These are phyloP conservation scores for Kodamaea sp. DNA, from an alignment of 1,139 yeast species.

Conservation along the genomic window DNA sequence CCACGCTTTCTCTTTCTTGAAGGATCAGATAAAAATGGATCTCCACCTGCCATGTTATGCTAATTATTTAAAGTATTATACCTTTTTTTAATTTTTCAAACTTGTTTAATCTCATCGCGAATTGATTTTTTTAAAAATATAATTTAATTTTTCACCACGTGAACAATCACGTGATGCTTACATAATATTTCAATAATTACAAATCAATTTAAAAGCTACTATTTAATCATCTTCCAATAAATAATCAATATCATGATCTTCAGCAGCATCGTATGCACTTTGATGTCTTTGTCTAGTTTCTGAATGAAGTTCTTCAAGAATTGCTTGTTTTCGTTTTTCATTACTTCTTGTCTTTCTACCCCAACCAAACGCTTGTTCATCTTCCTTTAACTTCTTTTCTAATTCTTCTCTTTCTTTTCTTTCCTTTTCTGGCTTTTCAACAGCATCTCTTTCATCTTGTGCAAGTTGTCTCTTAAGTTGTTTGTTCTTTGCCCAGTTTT, in stretches of 20 bases:
- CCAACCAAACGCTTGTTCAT: slow-evolving; percentile 65
- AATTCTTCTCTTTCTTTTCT: slow-evolving; percentile 28
- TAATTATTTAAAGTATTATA: too few species aligned
- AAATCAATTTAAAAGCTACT: not conserved
- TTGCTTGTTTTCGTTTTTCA: slow-evolving; percentile 51
- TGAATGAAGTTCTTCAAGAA: slow-evolving; percentile 46
- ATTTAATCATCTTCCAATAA: slow-evolving; percentile 53
- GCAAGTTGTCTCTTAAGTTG: slow-evolving; percentile 51
- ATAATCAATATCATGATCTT: slow-evolving; percentile 64
- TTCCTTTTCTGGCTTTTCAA: slow-evolving; percentile 31
- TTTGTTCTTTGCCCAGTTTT: slow-evolving; percentile 44
- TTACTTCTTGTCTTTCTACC: slow-evolving; percentile 67
- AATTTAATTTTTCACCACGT: too few species aligned
- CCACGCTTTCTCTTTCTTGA: slow-evolving; percentile 48
- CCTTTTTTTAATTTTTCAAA: not conserved
- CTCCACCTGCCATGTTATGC: slow-evolving; percentile 43
- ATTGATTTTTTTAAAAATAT: too few species aligned
- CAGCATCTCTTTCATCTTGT: slow-evolving; percentile 43
- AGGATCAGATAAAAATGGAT: slow-evolving; percentile 62
- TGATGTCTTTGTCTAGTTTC: slow-evolving; percentile 44
- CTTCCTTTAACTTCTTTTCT: slow-evolving; percentile 30
- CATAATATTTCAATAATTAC: not conserved
- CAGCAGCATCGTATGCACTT: slow-evolving; percentile 50
- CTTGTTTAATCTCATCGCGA: too few species aligned
- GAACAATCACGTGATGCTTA: too few species aligned